Conservation (phyloP, 148 eudicot genomes). For the Rhododendron griersonianum region DNA sequence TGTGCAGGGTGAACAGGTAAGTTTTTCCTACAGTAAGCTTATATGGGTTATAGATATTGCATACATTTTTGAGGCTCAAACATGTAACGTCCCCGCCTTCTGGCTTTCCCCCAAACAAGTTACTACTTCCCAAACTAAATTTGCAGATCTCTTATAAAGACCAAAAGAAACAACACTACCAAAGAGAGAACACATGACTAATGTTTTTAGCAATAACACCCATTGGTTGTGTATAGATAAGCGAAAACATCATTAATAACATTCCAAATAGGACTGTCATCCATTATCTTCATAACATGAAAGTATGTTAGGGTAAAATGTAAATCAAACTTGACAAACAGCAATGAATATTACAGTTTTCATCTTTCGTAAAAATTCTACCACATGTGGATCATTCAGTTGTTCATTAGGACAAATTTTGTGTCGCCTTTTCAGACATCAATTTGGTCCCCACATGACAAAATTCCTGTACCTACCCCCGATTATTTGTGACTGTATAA, state of each 20-base stretch:
- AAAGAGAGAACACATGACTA: background rate
- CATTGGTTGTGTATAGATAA: background rate
- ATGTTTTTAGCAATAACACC: background rate
- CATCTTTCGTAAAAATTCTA: background rate
- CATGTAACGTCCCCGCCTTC: background rate
- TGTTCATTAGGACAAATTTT: background rate
- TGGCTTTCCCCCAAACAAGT: background rate
- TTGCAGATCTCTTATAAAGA: background rate
- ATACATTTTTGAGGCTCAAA: background rate
- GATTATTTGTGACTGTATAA: background rate
- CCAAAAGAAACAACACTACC: background rate
- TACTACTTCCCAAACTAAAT: background rate
- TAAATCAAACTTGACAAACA: background rate
- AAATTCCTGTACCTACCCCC: background rate
- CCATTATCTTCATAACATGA: background rate
- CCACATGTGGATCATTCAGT: background rate
- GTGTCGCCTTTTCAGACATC: background rate
- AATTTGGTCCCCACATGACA: background rate
- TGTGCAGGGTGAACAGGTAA: conserved; percentile 35
- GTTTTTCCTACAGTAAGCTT: background rate
- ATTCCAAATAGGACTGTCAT: background rate
- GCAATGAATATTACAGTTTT: background rate
- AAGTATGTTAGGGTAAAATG: background rate
- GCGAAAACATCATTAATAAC: background rate
- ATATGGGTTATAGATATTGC: background rate